Evolutionary conservation across 495 filamentous ascomycete genomes (phyloP).

Genomic region (Aspergillus kassunensis): DNA sequence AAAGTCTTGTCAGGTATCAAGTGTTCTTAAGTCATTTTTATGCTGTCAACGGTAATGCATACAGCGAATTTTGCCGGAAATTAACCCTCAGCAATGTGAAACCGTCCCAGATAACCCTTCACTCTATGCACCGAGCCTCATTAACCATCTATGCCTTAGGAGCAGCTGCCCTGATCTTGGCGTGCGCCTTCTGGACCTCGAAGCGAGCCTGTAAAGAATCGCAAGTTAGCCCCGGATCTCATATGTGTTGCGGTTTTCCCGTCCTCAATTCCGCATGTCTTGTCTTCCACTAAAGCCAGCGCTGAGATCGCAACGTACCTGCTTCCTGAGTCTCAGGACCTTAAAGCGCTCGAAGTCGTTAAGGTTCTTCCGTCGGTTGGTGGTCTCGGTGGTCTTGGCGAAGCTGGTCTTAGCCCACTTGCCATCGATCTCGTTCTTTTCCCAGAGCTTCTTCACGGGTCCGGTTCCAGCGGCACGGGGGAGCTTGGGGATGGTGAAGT

Average conservation of each 20-base stretch:
- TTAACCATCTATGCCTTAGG: conserved; percentile 48
- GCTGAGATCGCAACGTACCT: conserved; percentile 52
- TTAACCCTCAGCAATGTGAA: conserved; percentile 44
- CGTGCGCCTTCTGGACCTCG: conserved; percentile 89
- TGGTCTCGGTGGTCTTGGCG: conserved; percentile 82
- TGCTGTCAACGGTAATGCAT: conserved; percentile 46
- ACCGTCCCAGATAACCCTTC: conserved; percentile 46
- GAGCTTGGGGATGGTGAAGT: conserved; percentile 81
- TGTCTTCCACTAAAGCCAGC: neutral
- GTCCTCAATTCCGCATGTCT: neutral
- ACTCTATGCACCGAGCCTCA: conserved; percentile 48
- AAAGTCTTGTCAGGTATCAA: conserved; percentile 40
- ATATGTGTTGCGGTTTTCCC: neutral
- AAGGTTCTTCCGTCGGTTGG: conserved; percentile 80
- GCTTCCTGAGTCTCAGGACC: conserved; percentile 95
- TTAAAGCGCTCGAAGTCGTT: conserved; percentile 99
- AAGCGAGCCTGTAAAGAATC: conserved; percentile 52
- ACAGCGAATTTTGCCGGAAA: conserved; percentile 44
- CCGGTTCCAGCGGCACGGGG: conserved; percentile 82
- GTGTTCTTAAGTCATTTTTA: conserved; percentile 48
- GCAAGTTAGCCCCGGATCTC: neutral
- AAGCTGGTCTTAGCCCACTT: conserved; percentile 86
- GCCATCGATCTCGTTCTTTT: conserved; percentile 77
- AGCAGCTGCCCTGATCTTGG: conserved; percentile 64
- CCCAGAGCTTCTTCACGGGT: conserved; percentile 79